A percentile compares a stretch with the other conserved stretches of the same genome.
These are phyloP conservation scores for Populus deltoides DNA, from an alignment of 345 rosid genomes.

Conservation along the genomic window DNA sequence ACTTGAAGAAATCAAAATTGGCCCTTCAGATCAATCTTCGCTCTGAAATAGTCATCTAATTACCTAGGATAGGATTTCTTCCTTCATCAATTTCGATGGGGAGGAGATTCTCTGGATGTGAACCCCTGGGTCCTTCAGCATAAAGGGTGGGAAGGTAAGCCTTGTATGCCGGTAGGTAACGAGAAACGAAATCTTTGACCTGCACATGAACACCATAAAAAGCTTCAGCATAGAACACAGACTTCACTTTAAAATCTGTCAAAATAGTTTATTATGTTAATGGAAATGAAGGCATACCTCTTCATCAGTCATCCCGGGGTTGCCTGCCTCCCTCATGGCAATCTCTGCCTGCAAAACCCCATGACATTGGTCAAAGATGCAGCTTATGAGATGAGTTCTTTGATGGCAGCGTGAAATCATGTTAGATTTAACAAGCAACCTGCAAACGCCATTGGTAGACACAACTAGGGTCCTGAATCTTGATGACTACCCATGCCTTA, in stretches of 20 bases:
- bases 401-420: background rate
- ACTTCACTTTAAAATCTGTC: background rate
- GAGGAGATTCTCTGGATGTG: constrained; percentile 58
- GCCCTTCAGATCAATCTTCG: background rate
- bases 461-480: constrained; percentile 81
- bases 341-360: constrained; percentile 71
- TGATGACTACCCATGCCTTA: constrained; percentile 77
- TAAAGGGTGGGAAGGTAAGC: constrained; percentile 87
- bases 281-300: constrained; percentile 50
- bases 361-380: background rate
- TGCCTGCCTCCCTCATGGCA: constrained; percentile 85
- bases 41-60: constrained; percentile 8
- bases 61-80: constrained; percentile 68
- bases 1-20: constrained; percentile 20
- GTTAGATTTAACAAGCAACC: constrained; percentile 35
- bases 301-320: constrained; percentile 84
- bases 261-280: background rate
- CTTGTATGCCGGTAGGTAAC: constrained; percentile 83
- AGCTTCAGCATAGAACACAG: background rate
- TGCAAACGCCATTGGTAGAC: constrained; percentile 95
- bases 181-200: constrained; percentile 92
- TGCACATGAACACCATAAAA: constrained; percentile 22
- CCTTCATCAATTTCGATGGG: constrained; percentile 74
- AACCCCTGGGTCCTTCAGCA: constrained; percentile 84
- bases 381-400: background rate